Conservation (phyloP, 345 rosid species). For the Pistacia atlantica region DNA sequence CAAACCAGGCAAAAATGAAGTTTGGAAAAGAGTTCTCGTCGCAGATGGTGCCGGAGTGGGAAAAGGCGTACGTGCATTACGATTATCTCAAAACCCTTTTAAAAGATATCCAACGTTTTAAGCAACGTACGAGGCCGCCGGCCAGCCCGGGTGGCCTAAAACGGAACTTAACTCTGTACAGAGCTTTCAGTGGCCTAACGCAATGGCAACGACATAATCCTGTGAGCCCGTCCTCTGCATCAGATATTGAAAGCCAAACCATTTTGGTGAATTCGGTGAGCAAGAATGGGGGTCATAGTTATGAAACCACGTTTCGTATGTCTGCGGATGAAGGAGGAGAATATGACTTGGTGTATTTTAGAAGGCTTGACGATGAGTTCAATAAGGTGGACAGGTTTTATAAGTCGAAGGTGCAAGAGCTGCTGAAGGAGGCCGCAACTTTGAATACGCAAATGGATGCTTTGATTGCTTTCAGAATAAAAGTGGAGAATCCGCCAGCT, state of each 20-base stretch:
- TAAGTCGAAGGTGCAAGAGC: too few relatives aligned
- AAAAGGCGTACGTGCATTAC: slow-evolving; percentile 68
- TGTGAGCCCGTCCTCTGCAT: background rate
- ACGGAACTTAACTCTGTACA: slow-evolving; percentile 47
- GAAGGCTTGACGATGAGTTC: slow-evolving; percentile 1
- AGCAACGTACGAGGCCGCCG: slow-evolving; percentile 31
- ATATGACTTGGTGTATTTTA: too few relatives aligned
- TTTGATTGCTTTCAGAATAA: too few relatives aligned
- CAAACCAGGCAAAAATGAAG: slow-evolving; percentile 54
- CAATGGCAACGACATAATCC: slow-evolving; percentile 21
- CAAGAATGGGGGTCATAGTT: too few relatives aligned
- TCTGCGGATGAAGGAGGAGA: too few relatives aligned
- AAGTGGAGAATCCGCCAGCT: too few relatives aligned
- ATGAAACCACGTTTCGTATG: too few relatives aligned
- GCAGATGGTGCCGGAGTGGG: slow-evolving; percentile 88
- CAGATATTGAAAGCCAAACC: too few relatives aligned
- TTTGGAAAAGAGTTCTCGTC: slow-evolving; percentile 67
- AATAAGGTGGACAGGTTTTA: background rate
- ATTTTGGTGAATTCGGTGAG: too few relatives aligned
- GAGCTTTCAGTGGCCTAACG: slow-evolving; percentile 66
- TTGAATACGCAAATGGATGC: too few relatives aligned
- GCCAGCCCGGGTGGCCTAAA: slow-evolving; percentile 22
- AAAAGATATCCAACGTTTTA: slow-evolving; percentile 55
- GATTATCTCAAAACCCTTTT: slow-evolving; percentile 47
- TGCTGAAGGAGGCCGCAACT: too few relatives aligned